Evolutionary conservation across 371 early-diverging fungal genomes (phyloP).

Genomic region (Thermomucor indicae-seudaticae): DNA sequence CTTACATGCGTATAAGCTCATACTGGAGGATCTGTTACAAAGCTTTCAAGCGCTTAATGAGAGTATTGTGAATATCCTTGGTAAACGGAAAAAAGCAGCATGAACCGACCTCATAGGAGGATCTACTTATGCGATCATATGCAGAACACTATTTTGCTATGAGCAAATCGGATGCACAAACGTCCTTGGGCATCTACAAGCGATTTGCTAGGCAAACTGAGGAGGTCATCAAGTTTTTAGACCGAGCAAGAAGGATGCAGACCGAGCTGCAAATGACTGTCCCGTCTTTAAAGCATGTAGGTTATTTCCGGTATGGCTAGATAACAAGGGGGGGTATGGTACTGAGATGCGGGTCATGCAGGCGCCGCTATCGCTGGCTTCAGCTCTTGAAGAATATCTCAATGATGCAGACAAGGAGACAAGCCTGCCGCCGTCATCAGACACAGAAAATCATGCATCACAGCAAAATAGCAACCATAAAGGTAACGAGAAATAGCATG

Average conservation of each 20-base stretch:
- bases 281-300: slow-evolving; percentile 82
- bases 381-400: slow-evolving; percentile 85
- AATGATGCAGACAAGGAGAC: slow-evolving; percentile 67
- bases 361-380: slow-evolving; percentile 84
- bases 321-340: background rate
- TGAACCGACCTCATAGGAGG: background rate
- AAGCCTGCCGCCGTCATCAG: too few species aligned
- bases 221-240: slow-evolving; percentile 73
- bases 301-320: slow-evolving; percentile 1
- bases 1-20: slow-evolving; percentile 76
- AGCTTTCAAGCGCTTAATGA: slow-evolving; percentile 90
- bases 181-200: slow-evolving; percentile 87
- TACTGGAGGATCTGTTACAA: slow-evolving; percentile 81
- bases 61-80: slow-evolving; percentile 86
- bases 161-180: slow-evolving; percentile 71
- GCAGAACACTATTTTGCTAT: slow-evolving; percentile 86
- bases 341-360: slow-evolving; percentile 14
- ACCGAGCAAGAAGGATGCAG: slow-evolving; percentile 71
- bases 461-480: slow-evolving; percentile 29
- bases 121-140: slow-evolving; percentile 2
- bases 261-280: slow-evolving; percentile 70
- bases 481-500: slow-evolving; percentile 2
- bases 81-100: slow-evolving; percentile 27
- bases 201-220: slow-evolving; percentile 83
- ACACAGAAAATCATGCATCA: slow-evolving; percentile 41